A percentile compares a stretch with the other conserved stretches of the same genome.
phyloP scores from a whole-genome alignment of 768 basidiomycete genomes.

The Termitomyces titanicus region DNA sequence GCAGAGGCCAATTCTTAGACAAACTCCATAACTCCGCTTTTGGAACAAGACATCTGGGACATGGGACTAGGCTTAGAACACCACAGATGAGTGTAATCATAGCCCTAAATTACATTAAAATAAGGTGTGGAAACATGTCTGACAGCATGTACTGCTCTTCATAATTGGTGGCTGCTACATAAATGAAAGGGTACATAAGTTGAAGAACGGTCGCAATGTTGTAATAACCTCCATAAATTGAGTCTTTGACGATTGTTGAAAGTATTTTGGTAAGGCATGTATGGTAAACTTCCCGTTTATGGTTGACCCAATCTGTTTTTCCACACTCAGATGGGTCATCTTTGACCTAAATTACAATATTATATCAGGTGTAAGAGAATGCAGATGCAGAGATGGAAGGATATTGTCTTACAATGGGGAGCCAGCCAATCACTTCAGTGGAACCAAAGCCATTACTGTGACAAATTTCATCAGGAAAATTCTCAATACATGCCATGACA shows the following conservation, averaged over 20 bases:
- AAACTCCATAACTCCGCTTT: constrained; percentile 20
- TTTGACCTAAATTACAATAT: constrained; percentile 16
- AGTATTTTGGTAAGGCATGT: constrained; percentile 27
- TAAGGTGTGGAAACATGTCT: background rate
- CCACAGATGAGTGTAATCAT: constrained; percentile 16
- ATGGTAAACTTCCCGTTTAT: constrained; percentile 37
- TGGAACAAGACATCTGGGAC: constrained; percentile 29
- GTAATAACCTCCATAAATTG: constrained; percentile 15
- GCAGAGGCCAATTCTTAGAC: constrained; percentile 1
- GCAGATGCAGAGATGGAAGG: too few species aligned
- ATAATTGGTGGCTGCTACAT: constrained; percentile 13
- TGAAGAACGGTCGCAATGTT: constrained; percentile 19
- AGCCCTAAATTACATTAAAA: background rate
- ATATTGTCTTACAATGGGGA: constrained; percentile 25
- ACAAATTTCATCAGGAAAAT: constrained; percentile 26
- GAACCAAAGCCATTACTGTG: constrained; percentile 31
- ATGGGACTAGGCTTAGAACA: constrained; percentile 20
- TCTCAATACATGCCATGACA: constrained; percentile 27
- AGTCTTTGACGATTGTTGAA: constrained; percentile 15
- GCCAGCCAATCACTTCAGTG: constrained; percentile 31
- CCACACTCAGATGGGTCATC: constrained; percentile 23
- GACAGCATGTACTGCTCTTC: constrained; percentile 19
- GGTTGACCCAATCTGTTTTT: constrained; percentile 26
- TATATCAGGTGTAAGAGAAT: background rate
- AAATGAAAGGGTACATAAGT: background rate